A percentile compares a stretch with the other conserved stretches of the same genome.
phyloP scores from a whole-genome alignment of 2,329 filamentous ascomycete species.

The Pochonia chlamydosporia region DNA sequence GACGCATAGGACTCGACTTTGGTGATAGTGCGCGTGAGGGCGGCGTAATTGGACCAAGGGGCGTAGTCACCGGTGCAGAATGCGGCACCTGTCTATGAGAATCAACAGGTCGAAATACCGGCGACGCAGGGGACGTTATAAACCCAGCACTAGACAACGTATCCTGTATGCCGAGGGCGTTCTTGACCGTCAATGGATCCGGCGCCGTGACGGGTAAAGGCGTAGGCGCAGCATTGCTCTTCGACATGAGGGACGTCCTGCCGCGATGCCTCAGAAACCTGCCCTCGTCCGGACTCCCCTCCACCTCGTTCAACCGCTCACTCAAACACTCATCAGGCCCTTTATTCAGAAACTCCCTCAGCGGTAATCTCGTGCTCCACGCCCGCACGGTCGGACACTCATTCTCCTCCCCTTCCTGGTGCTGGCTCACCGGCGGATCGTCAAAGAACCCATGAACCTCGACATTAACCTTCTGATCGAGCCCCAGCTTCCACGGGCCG shows the following conservation, averaged over 20 bases:
- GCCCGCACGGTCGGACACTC: conserved; percentile 33
- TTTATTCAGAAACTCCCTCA: conserved; percentile 48
- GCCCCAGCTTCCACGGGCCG: conserved; percentile 38
- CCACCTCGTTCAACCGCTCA: conserved; percentile 41
- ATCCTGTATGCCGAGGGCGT: conserved; percentile 28
- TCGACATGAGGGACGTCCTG: conserved; percentile 19
- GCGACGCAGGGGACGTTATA: conserved; percentile 22
- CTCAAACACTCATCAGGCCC: conserved; percentile 50
- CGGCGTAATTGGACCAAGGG: conserved; percentile 13
- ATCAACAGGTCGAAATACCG: conserved; percentile 24
- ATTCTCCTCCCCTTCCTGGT: conserved; percentile 1
- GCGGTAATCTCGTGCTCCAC: conserved; percentile 44
- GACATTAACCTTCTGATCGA: conserved; percentile 49
- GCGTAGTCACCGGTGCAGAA: neutral
- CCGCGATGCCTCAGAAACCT: conserved; percentile 23
- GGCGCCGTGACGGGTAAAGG: conserved; percentile 2
- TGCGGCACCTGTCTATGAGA: neutral
- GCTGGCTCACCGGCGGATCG: conserved; percentile 25
- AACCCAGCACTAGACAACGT: conserved; percentile 10
- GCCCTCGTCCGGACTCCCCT: conserved; percentile 22
- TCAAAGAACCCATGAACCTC: conserved; percentile 56
- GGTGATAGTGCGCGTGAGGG: conserved; percentile 21
- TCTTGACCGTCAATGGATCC: conserved; percentile 16
- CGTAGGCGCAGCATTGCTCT: conserved; percentile 5
- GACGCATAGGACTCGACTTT: conserved; percentile 22